phyloP scores from a whole-genome alignment of 805 yeast genomes.

The Sugiyamaella floridensis region DNA sequence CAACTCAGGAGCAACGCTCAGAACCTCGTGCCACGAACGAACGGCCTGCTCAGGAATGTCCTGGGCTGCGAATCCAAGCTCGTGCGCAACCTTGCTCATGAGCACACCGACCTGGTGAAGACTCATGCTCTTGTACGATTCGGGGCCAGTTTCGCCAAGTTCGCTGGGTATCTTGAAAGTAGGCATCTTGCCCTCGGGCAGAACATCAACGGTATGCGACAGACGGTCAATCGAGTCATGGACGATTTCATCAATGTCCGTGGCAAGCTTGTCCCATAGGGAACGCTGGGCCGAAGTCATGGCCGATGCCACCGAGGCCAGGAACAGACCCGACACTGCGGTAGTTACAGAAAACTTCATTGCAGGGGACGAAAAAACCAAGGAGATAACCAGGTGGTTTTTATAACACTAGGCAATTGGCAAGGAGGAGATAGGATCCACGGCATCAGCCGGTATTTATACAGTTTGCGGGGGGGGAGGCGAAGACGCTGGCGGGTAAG shows the following conservation, averaged over 20 bases:
- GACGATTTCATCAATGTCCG: not conserved
- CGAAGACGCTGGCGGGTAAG: not conserved
- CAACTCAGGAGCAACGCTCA: constrained; percentile 24
- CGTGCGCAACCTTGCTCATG: constrained; percentile 25
- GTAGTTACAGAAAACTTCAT: not conserved
- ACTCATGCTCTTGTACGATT: constrained; percentile 1
- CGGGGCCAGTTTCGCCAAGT: constrained; percentile 5
- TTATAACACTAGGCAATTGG: not conserved
- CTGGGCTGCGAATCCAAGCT: constrained; percentile 20
- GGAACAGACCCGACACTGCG: not conserved
- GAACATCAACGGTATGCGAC: not conserved
- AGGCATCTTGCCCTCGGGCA: constrained; percentile 2
- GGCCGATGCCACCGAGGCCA: constrained; percentile 3
- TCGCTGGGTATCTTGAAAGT: constrained; percentile 10
- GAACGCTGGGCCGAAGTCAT: constrained; percentile 1
- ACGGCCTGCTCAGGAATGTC: constrained; percentile 24
- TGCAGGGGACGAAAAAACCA: not conserved
- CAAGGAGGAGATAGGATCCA: not conserved
- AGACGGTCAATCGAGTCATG: not conserved
- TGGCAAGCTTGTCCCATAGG: constrained; percentile 1
- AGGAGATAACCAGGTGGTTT: not conserved
- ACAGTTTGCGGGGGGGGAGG: not conserved
- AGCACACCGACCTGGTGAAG: constrained; percentile 4
- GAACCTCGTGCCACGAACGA: constrained; percentile 27
- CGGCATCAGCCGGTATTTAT: constrained; percentile 7